Percentiles rank a stretch among this genome's conserved stretches.
Conservation (phyloP, 176 grass and related monocot genomes). For the Eleusine coracana region DNA sequence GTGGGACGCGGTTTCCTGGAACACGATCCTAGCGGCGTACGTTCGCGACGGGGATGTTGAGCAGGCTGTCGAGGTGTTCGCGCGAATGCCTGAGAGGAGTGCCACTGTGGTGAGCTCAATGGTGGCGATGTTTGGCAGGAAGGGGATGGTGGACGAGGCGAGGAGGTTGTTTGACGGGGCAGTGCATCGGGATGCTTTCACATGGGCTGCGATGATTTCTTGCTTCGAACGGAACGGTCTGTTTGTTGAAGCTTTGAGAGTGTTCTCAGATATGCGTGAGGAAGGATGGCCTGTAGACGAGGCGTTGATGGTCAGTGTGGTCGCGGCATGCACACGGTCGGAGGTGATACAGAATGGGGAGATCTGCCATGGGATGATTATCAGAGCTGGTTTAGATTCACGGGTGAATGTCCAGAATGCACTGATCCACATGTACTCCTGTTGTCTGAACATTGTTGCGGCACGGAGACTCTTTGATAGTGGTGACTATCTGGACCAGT, state of each 20-base stretch:
- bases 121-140: slow-evolving; percentile 71
- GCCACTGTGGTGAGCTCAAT: slow-evolving; percentile 58
- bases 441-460: slow-evolving; percentile 53
- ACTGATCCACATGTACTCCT: slow-evolving; percentile 89
- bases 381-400: slow-evolving; percentile 58
- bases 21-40: slow-evolving; percentile 78
- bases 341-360: slow-evolving; percentile 55
- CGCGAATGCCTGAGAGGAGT: slow-evolving; percentile 56
- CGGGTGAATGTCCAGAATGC: slow-evolving; percentile 75
- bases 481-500: slow-evolving; percentile 56
- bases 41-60: slow-evolving; percentile 54
- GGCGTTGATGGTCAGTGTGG: slow-evolving; percentile 69
- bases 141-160: slow-evolving; percentile 58
- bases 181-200: slow-evolving; percentile 53
- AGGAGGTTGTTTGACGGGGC: slow-evolving; percentile 62
- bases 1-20: slow-evolving; percentile 92
- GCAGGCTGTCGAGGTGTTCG: slow-evolving; percentile 55
- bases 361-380: slow-evolving; percentile 58
- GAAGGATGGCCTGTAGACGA: slow-evolving; percentile 62
- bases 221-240: slow-evolving; percentile 71
- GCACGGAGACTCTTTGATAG: slow-evolving; percentile 66
- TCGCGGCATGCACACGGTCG: slow-evolving; percentile 55
- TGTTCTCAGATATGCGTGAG: slow-evolving; percentile 55
- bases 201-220: slow-evolving; percentile 78
- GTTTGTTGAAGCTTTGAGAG: slow-evolving; percentile 55